A percentile compares a stretch with the other conserved stretches of the same genome.
Conservation (phyloP, 2,329 filamentous ascomycete genomes). For the Purpureocillium takamizusanense region DNA sequence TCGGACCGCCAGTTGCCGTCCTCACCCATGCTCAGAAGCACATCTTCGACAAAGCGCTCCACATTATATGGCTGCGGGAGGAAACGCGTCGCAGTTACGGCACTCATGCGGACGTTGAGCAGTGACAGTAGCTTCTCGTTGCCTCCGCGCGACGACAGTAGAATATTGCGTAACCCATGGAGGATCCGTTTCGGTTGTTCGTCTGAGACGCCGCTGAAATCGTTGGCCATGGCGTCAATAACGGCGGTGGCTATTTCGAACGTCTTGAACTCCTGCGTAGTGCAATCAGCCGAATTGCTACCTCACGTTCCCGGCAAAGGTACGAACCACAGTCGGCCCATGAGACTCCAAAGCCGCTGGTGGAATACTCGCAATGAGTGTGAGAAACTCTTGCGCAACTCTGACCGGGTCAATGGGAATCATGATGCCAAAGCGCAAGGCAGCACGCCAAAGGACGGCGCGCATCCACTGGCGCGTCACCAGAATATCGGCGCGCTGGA, state of each 20-base stretch:
- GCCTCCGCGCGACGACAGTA: constrained; percentile 32
- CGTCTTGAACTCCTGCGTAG: constrained; percentile 29
- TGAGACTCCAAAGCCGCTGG: constrained; percentile 38
- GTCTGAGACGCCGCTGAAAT: constrained; percentile 10
- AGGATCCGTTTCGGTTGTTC: constrained; percentile 25
- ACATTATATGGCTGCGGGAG: background rate
- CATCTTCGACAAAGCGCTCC: constrained; percentile 1
- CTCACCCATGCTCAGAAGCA: background rate
- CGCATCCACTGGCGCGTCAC: constrained; percentile 43
- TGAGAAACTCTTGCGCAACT: constrained; percentile 35
- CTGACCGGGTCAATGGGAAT: constrained; percentile 27
- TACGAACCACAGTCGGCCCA: constrained; percentile 30
- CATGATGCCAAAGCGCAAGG: constrained; percentile 22
- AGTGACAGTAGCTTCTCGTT: constrained; percentile 29
- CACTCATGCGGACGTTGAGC: constrained; percentile 19
- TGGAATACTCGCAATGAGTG: constrained; percentile 19
- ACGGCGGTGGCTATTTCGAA: constrained; percentile 37
- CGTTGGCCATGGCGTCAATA: constrained; percentile 25
- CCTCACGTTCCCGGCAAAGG: too few relatives aligned
- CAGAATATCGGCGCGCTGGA: constrained; percentile 38
- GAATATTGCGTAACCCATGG: constrained; percentile 25
- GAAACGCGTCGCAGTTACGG: background rate
- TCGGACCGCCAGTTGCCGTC: background rate
- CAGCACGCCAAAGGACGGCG: constrained; percentile 35
- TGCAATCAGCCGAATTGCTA: background rate